phyloP scores from a whole-genome alignment of 2,329 filamentous ascomycete species.

The Pseudogymnoascus sp. region DNA sequence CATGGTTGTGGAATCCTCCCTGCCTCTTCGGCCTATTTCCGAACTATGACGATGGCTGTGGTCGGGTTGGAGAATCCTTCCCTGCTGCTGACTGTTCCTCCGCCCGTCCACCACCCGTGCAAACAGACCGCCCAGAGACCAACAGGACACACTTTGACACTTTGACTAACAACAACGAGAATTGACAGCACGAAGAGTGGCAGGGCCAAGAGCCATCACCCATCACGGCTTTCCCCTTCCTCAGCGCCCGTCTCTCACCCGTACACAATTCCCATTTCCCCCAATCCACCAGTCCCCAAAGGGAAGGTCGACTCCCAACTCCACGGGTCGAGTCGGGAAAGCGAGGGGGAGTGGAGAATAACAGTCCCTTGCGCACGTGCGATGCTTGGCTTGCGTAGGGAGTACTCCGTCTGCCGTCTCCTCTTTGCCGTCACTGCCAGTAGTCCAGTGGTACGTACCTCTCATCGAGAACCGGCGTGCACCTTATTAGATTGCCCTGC shows the following conservation, averaged over 20 bases:
- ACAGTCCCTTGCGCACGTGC: not conserved
- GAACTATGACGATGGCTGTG: not conserved
- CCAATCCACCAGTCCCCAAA: not conserved
- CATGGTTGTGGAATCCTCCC: not conserved
- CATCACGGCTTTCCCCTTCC: not conserved
- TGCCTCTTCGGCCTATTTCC: not conserved
- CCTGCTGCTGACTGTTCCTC: not conserved
- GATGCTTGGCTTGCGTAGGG: not conserved
- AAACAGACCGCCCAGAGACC: not conserved
- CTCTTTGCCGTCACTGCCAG: not conserved
- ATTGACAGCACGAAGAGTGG: not conserved
- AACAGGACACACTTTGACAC: not conserved
- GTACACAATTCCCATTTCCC: not conserved
- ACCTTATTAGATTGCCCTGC: conserved; percentile 4
- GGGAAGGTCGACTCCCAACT: not conserved
- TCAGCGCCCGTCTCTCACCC: not conserved
- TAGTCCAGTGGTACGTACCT: not conserved
- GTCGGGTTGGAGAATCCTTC: not conserved
- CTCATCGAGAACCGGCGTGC: not conserved
- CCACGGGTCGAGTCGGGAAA: conserved; percentile 1
- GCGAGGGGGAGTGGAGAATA: not conserved
- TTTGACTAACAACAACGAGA: not conserved
- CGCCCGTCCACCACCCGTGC: not conserved
- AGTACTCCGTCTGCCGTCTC: not conserved
- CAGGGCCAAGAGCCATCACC: not conserved